phyloP scores from a whole-genome alignment of 1,139 yeast genomes.

The Candida sanyaensis region DNA sequence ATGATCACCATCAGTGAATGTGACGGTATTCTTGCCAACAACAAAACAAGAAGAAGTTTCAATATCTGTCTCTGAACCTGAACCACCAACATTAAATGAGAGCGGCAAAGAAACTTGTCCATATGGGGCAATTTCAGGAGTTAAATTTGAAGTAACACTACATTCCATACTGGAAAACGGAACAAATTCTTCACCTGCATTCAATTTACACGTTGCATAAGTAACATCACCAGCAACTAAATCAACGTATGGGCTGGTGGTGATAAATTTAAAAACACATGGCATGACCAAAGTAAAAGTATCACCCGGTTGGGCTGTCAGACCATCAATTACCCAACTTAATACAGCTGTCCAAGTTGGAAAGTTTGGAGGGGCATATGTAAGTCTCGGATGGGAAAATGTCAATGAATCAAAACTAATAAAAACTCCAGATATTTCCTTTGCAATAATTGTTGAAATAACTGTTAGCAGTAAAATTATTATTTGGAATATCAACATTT shows the following conservation, averaged over 20 bases:
- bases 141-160: constrained; percentile 17
- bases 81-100: constrained; percentile 26
- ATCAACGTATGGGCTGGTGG: constrained; percentile 12
- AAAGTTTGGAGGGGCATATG: constrained; percentile 18
- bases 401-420: background rate
- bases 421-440: constrained; percentile 1
- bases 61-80: constrained; percentile 19
- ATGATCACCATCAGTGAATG: constrained; percentile 29
- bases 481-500: background rate
- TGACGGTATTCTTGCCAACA: constrained; percentile 26
- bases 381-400: background rate
- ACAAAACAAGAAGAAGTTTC: constrained; percentile 19
- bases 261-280: constrained; percentile 25
- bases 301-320: constrained; percentile 22
- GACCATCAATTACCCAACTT: constrained; percentile 25
- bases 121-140: constrained; percentile 1
- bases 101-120: constrained; percentile 24
- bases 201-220: constrained; percentile 28
- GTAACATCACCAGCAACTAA: constrained; percentile 24
- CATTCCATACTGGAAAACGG: constrained; percentile 27
- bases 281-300: constrained; percentile 27
- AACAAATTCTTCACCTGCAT: constrained; percentile 23
- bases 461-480: background rate
- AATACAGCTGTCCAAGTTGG: constrained; percentile 27
- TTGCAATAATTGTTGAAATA: background rate